These are phyloP conservation scores for Puccinia hordei DNA, from an alignment of 1,284 basidiomycete genomes.

Conservation along the genomic window DNA sequence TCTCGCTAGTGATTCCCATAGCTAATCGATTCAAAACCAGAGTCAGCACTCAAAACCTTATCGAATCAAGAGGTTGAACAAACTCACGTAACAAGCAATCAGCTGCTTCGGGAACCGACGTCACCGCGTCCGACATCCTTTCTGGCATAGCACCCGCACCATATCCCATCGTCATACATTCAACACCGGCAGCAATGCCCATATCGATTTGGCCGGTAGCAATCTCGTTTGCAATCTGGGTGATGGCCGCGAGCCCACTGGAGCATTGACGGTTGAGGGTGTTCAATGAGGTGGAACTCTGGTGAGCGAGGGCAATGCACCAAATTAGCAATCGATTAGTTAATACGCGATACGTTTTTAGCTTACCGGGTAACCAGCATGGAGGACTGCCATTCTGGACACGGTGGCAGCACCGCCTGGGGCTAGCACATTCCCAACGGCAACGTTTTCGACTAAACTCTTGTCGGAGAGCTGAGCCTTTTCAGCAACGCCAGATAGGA, in stretches of 20 bases:
- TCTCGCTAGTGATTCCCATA: conserved; percentile 97
- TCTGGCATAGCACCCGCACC: conserved; percentile 72
- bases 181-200: conserved; percentile 77
- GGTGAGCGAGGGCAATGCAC: not conserved
- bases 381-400: conserved; percentile 91
- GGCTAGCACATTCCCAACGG: conserved; percentile 91
- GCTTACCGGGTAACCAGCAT: conserved; percentile 77
- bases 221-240: conserved; percentile 89
- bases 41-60: not conserved
- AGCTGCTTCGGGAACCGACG: conserved; percentile 75
- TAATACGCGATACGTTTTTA: not conserved
- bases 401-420: conserved; percentile 83
- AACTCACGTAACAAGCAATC: conserved; percentile 81
- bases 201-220: conserved; percentile 59
- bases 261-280: conserved; percentile 96
- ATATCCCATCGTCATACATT: conserved; percentile 88
- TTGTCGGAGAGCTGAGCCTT: conserved; percentile 64
- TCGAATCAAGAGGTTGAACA: conserved; percentile 43
- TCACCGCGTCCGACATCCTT: conserved; percentile 77
- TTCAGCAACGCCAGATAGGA: conserved; percentile 71
- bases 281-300: conserved; percentile 67
- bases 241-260: conserved; percentile 83
- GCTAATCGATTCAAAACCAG: conserved; percentile 18
- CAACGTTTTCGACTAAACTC: conserved; percentile 79
- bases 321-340: no score